Base-by-base conservation (phyloP, 495 filamentous ascomycete genomes). In the Talaromyces borbonicus region DNA sequence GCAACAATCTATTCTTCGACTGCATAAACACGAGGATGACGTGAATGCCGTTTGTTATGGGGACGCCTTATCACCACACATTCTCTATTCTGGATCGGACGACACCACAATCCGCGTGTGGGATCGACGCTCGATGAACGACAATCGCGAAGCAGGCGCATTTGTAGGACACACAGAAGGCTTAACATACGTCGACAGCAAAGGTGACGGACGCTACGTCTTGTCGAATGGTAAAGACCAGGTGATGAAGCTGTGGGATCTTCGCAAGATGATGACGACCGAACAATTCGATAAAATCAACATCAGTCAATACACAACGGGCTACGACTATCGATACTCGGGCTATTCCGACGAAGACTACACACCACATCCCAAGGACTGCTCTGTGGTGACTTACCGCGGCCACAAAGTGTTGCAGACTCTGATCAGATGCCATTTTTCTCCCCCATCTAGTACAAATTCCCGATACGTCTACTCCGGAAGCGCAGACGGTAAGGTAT, bases 31-130 rank as follows among this genome's bases (percentile, higher is more conserved):
- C 55, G 61, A 75, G 8, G 78, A 92, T 50, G 90, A 98, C 60
- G 92, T 98, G 20, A 98, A 98, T 60, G 92, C 92, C 16, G 92
- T 98, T 1, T 96, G 90, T 60, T 97, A 90, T 56, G 92, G 87
- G 8, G 92, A 97, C 61, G 77, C 75, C 42, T 75, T 77, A 14
- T 95, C 88, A 0, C 92, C 92, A 3, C 90, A 98, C 58, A 90
- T 98, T 48, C 71, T 98, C 8, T 98, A 95, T 61, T 96, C 92
- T 6, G 92, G 92, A 29, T 95, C 90, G 2, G 92, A 98, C 47
- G 73, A 77, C 35, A 69, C 65, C 2, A 70, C 72, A 12, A 53
- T 77, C 48, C 93, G 95, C 55, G 90, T 98, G 2, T 98, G 92
- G 92, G 92, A 98, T 60, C 79, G 92, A 36, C 78, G 92, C 15